phyloP scores from a whole-genome alignment of 108 stramenopile genomes.

The Cyclotella kingstonii region DNA sequence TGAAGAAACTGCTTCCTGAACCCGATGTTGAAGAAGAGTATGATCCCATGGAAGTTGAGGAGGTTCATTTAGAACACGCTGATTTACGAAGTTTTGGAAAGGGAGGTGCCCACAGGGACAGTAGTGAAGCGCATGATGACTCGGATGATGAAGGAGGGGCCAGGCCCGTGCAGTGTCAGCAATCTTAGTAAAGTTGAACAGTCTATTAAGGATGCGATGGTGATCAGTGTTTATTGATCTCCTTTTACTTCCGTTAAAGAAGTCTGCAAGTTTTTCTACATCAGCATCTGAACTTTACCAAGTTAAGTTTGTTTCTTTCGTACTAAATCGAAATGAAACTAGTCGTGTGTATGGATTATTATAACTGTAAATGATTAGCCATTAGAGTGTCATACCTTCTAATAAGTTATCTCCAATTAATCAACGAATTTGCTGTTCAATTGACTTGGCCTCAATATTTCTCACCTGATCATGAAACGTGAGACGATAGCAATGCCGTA shows the following conservation, averaged over 20 bases:
- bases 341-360: too few species aligned
- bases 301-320: not conserved
- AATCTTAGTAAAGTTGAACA: too few species aligned
- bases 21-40: conserved; percentile 70
- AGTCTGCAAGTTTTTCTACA: too few species aligned
- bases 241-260: too few species aligned
- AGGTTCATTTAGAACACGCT: conserved; percentile 76
- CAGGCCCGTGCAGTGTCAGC: conserved; percentile 85
- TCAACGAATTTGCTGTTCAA: conserved; percentile 37
- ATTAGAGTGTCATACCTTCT: conserved; percentile 11
- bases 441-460: conserved; percentile 26
- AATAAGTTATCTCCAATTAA: conserved; percentile 2
- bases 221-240: not conserved
- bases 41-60: conserved; percentile 89
- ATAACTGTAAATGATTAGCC: not conserved
- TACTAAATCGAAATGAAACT: not conserved
- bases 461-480: conserved; percentile 24
- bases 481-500: conserved; percentile 46
- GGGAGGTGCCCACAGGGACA: conserved; percentile 60
- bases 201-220: not conserved
- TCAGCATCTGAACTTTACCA: too few species aligned
- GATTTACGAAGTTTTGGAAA: conserved; percentile 91
- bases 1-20: conserved; percentile 70
- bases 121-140: conserved; percentile 66
- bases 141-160: conserved; percentile 83